phyloP scores from a whole-genome alignment of 23 red algal genomes.

The Gracilaria caudata region DNA sequence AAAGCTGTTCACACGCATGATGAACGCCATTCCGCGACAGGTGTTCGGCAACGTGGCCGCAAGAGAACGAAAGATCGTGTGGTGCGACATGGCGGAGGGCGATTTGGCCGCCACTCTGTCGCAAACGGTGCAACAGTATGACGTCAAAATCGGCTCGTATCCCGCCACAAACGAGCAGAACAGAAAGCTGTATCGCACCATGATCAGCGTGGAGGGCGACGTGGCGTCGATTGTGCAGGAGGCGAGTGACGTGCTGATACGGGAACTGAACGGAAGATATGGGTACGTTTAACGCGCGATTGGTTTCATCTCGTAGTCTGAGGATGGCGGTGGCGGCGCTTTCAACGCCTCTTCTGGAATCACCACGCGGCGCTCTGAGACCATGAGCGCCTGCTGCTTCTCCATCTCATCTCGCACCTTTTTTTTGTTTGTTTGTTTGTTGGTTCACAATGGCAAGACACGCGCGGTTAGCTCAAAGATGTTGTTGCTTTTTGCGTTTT shows the following conservation, averaged over 20 bases:
- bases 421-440: background rate
- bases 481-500: background rate
- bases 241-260: conserved; percentile 11
- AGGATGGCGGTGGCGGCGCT: conserved; percentile 10
- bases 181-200: conserved; percentile 56
- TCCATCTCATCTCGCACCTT: conserved; percentile 32
- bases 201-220: conserved; percentile 64
- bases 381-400: conserved; percentile 29
- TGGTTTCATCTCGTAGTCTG: conserved; percentile 48
- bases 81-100: conserved; percentile 52
- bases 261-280: conserved; percentile 29
- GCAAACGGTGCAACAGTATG: conserved; percentile 4
- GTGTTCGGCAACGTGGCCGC: conserved; percentile 42
- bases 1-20: conserved; percentile 34
- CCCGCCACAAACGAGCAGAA: conserved; percentile 44
- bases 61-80: conserved; percentile 24
- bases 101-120: conserved; percentile 41
- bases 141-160: conserved; percentile 62
- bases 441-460: background rate
- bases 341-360: conserved; percentile 28
- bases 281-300: conserved; percentile 17
- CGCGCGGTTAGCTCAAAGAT: background rate
- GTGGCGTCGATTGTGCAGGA: conserved; percentile 10
- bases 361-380: conserved; percentile 24
- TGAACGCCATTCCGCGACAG: background rate